Evolutionary conservation across 1,284 basidiomycete species (phyloP).

Genomic region (Leccinum holopus): DNA sequence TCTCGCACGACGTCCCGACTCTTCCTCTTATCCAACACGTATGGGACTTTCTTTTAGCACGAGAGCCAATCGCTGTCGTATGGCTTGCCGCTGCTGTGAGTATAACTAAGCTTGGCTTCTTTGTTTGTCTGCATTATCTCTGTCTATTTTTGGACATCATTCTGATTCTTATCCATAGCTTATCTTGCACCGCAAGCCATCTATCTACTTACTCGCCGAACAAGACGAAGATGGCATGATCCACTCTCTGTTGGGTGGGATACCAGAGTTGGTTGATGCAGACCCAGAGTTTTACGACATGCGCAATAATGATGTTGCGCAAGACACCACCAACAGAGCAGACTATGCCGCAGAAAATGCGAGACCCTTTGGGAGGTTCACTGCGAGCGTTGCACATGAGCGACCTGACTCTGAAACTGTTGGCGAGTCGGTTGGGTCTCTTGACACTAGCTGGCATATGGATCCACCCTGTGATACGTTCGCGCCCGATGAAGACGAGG

Average conservation of each 20-base stretch:
- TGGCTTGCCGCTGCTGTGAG: constrained; percentile 83
- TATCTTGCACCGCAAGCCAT: constrained; percentile 58
- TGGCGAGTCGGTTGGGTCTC: not conserved
- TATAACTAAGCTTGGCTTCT: constrained; percentile 11
- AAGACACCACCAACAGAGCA: not conserved
- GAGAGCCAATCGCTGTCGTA: constrained; percentile 78
- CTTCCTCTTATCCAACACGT: constrained; percentile 82
- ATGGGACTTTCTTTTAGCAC: constrained; percentile 83
- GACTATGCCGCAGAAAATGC: constrained; percentile 2
- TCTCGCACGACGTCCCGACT: constrained; percentile 88
- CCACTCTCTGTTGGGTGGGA: constrained; percentile 74
- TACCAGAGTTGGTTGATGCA: constrained; percentile 63
- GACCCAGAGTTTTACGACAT: constrained; percentile 30
- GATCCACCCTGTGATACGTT: not conserved
- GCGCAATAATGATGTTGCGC: not conserved
- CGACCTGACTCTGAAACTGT: not conserved
- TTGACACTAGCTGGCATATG: not conserved
- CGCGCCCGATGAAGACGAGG: not conserved
- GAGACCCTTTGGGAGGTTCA: not conserved
- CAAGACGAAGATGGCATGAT: constrained; percentile 80
- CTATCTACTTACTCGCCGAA: constrained; percentile 52
- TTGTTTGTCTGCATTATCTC: not conserved
- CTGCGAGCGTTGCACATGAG: not conserved
- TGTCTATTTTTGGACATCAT: not conserved
- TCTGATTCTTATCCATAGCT: constrained; percentile 43